A percentile compares a stretch with the other conserved stretches of the same genome.
phyloP scores from a whole-genome alignment of 352 stramenopile genomes.

The Phytophthora sp. region DNA sequence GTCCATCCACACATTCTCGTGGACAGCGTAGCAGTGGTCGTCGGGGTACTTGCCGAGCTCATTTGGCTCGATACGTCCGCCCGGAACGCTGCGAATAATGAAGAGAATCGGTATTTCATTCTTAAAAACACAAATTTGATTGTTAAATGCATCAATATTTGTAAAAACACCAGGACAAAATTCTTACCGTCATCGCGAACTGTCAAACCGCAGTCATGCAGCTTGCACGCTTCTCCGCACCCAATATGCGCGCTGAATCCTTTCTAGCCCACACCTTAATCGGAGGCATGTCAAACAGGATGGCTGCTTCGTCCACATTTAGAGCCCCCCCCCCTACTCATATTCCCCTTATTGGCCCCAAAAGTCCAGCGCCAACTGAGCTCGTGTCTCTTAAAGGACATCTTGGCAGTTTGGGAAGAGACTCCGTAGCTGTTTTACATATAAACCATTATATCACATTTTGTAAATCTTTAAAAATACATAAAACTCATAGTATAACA shows the following conservation, averaged over 20 bases:
- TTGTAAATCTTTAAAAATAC: not conserved
- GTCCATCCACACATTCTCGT: not conserved
- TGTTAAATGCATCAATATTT: not conserved
- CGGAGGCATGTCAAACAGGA: conserved; percentile 6
- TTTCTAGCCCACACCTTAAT: not conserved
- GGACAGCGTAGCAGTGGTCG: not conserved
- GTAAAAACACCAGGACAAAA: too few species aligned
- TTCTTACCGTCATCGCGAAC: conserved; percentile 1
- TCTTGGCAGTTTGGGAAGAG: conserved; percentile 1
- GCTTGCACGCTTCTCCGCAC: not conserved
- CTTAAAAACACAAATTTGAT: conserved; percentile 1
- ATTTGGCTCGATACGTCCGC: not conserved
- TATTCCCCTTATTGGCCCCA: not conserved
- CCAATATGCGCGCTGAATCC: not conserved
- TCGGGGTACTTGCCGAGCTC: not conserved
- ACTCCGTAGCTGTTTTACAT: conserved; percentile 1
- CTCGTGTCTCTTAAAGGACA: not conserved
- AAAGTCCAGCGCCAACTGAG: not conserved
- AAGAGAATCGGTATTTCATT: not conserved
- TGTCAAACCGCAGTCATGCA: not conserved
- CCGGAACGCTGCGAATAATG: not conserved
- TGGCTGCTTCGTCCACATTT: not conserved
- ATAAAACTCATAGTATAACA: not conserved
- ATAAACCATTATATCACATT: not conserved
- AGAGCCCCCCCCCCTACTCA: not conserved